phyloP scores from a whole-genome alignment of 2,329 filamentous ascomycete species.

The Fusarium begoniae region DNA sequence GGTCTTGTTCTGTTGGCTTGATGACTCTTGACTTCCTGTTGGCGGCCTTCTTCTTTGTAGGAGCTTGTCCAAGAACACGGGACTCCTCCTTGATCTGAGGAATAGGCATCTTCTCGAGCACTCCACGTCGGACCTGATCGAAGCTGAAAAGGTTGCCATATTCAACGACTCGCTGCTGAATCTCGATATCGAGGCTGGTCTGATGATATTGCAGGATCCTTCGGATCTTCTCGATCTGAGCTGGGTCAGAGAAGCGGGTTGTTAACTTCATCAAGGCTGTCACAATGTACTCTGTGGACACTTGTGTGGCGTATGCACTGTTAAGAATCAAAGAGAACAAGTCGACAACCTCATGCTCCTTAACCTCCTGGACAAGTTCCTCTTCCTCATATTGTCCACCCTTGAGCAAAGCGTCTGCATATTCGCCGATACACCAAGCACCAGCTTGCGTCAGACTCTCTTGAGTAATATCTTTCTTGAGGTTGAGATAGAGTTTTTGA shows the following conservation, averaged over 20 bases:
- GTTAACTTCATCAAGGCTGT: constrained; percentile 96
- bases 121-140: constrained; percentile 86
- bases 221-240: constrained; percentile 88
- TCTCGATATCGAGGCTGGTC: constrained; percentile 90
- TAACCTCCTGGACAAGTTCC: constrained; percentile 82
- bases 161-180: constrained; percentile 95
- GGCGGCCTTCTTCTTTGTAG: constrained; percentile 72
- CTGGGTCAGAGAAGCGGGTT: constrained; percentile 81
- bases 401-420: constrained; percentile 86
- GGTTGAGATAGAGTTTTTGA: constrained; percentile 88
- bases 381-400: constrained; percentile 95
- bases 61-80: constrained; percentile 84
- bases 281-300: constrained; percentile 94
- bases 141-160: constrained; percentile 94
- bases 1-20: constrained; percentile 89
- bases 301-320: constrained; percentile 92
- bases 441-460: constrained; percentile 93
- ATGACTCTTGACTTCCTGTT: constrained; percentile 80
- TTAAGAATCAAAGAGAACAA: constrained; percentile 92
- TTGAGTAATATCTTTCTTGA: constrained; percentile 97
- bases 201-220: constrained; percentile 80
- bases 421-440: constrained; percentile 98
- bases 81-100: constrained; percentile 97
- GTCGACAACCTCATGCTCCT: constrained; percentile 90
- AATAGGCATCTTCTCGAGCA: constrained; percentile 96